These are phyloP conservation scores for Leccinum variicolor DNA, from an alignment of 768 basidiomycete genomes.

Conservation along the genomic window DNA sequence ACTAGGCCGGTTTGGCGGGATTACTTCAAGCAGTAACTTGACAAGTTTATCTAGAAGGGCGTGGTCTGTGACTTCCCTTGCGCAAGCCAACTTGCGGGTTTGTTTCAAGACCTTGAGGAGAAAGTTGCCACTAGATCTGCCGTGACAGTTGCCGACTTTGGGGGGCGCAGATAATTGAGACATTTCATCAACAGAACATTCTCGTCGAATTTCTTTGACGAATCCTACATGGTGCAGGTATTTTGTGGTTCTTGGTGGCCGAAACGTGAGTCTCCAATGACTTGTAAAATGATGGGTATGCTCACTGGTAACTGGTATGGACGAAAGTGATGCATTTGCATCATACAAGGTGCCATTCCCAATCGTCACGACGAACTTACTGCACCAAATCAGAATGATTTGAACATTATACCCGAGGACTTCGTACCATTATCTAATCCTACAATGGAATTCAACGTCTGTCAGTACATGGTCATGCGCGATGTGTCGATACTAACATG, in stretches of 20 bases:
- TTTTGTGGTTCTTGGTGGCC: constrained; percentile 32
- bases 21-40: constrained; percentile 49
- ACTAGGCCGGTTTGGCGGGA: constrained; percentile 42
- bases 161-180: constrained; percentile 26
- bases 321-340: constrained; percentile 30
- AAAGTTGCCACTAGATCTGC: constrained; percentile 28
- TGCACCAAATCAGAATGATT: constrained; percentile 24
- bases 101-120: constrained; percentile 27
- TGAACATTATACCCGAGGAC: constrained; percentile 18
- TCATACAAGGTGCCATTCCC: constrained; percentile 39
- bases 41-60: constrained; percentile 47
- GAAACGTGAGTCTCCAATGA: constrained; percentile 27
- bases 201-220: constrained; percentile 26
- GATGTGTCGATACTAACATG: not conserved
- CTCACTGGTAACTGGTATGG: not conserved
- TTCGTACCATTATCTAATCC: constrained; percentile 29
- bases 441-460: constrained; percentile 1
- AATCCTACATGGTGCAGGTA: constrained; percentile 34
- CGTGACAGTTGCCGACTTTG: constrained; percentile 29
- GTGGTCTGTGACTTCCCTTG: constrained; percentile 25
- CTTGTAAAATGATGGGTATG: not conserved
- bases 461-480: constrained; percentile 29
- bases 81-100: constrained; percentile 22
- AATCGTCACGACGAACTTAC: constrained; percentile 31
- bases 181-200: constrained; percentile 40